phyloP scores from a whole-genome alignment of 2,329 filamentous ascomycete genomes.

The Talaromyces sp. region DNA sequence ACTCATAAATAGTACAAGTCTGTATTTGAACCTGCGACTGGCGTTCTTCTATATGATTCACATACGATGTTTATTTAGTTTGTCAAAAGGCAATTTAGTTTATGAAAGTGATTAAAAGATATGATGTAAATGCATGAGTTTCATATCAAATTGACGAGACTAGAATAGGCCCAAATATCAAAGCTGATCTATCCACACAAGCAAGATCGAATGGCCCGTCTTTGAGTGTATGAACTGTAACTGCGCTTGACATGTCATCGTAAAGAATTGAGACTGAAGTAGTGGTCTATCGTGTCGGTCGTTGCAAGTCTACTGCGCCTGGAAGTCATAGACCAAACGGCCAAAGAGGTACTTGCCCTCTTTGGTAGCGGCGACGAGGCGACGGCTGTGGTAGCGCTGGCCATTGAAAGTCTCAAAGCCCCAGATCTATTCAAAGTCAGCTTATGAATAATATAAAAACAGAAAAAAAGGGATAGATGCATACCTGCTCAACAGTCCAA shows the following conservation, averaged over 20 bases:
- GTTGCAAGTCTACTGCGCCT: not conserved
- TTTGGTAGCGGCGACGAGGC: conserved; percentile 41
- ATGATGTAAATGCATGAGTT: not conserved
- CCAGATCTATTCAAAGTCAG: conserved; percentile 39
- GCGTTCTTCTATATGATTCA: not conserved
- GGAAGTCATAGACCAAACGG: conserved; percentile 44
- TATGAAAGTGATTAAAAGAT: not conserved
- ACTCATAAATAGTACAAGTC: conserved; percentile 17
- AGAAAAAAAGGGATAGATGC: conserved; percentile 12
- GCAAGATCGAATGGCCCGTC: not conserved
- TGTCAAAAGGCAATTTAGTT: not conserved
- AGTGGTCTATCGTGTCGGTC: not conserved
- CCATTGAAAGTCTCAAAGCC: conserved; percentile 47
- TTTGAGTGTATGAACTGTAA: not conserved
- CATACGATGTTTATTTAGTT: not conserved
- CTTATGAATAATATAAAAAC: no score
- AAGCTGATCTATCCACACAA: not conserved
- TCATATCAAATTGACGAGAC: not conserved
- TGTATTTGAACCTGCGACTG: not conserved
- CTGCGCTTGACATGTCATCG: conserved; percentile 2
- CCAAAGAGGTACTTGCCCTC: conserved; percentile 36
- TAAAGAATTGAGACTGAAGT: not conserved
- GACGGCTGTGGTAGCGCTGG: conserved; percentile 43
- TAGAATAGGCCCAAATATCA: not conserved
- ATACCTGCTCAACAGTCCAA: conserved; percentile 58